Conservation (phyloP, 345 rosid species). For the Syzygium grande region DNA sequence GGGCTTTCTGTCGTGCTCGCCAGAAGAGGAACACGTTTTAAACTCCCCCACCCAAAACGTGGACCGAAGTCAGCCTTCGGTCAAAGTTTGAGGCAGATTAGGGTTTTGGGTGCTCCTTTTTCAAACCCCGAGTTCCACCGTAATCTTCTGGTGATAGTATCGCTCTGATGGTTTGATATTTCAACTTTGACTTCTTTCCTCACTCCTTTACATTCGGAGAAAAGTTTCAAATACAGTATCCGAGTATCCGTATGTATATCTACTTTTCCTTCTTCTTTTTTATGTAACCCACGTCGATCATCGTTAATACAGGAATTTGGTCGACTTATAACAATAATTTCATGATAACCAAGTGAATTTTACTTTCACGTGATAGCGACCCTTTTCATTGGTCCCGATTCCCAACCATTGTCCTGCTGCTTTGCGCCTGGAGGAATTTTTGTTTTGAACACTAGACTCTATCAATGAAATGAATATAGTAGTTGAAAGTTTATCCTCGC, state of each 20-base stretch:
- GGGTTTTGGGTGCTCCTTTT: neutral
- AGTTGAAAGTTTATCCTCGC: neutral
- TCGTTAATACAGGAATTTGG: neutral
- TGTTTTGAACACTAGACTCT: too few species aligned
- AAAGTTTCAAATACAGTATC: neutral
- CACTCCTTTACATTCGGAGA: neutral
- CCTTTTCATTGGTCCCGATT: neutral
- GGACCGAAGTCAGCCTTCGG: neutral
- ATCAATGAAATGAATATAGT: neutral
- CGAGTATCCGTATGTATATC: neutral
- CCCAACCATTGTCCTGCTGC: neutral
- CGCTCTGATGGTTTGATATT: neutral
- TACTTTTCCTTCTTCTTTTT: neutral
- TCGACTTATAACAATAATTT: neutral
- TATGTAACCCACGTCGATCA: neutral
- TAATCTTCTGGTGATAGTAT: neutral
- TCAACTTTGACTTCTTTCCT: neutral
- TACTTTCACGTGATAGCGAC: neutral
- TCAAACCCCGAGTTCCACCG: neutral
- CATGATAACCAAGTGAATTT: neutral
- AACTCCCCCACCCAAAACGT: neutral
- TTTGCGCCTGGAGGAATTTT: neutral
- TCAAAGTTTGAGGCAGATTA: neutral
- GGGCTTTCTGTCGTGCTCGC: neutral
- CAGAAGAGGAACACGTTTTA: neutral